Percentiles rank a stretch among this genome's conserved stretches.
phyloP scores from a whole-genome alignment of 164 flowering plant species.

The Nymphaea thermarum region DNA sequence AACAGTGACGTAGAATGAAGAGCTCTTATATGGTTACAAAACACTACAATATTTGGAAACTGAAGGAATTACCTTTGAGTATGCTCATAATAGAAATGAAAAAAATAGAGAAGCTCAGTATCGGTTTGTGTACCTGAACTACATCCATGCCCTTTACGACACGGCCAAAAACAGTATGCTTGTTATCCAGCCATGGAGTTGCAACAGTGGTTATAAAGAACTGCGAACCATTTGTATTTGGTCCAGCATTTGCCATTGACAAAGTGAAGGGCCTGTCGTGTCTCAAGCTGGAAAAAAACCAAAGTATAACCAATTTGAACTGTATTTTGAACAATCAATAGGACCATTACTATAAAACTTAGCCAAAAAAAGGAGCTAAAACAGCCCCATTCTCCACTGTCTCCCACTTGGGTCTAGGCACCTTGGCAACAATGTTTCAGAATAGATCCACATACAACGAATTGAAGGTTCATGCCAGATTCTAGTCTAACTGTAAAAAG shows the following conservation, averaged over 20 bases:
- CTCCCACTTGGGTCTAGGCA: neutral
- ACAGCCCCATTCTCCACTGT: neutral
- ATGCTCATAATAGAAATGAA: neutral
- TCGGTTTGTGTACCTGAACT: constrained; percentile 57
- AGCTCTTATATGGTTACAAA: neutral
- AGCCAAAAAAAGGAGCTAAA: neutral
- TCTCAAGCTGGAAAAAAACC: constrained; percentile 54
- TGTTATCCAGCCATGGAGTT: constrained; percentile 96
- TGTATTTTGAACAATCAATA: neutral
- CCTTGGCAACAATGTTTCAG: neutral
- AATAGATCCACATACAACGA: no score
- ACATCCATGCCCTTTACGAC: constrained; percentile 98
- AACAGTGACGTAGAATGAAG: neutral
- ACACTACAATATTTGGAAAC: neutral
- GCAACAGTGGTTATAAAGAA: constrained; percentile 97
- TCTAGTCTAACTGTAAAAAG: no score
- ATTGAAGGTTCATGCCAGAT: no score
- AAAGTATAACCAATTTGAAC: neutral
- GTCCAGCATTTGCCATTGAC: constrained; percentile 99
- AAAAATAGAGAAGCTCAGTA: neutral
- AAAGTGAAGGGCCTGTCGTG: constrained; percentile 96
- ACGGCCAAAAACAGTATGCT: constrained; percentile 96
- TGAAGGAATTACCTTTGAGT: neutral
- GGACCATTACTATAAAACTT: neutral
- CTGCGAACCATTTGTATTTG: constrained; percentile 95